Conservation (phyloP, 306 rosid genomes). For the Morella rubra region DNA sequence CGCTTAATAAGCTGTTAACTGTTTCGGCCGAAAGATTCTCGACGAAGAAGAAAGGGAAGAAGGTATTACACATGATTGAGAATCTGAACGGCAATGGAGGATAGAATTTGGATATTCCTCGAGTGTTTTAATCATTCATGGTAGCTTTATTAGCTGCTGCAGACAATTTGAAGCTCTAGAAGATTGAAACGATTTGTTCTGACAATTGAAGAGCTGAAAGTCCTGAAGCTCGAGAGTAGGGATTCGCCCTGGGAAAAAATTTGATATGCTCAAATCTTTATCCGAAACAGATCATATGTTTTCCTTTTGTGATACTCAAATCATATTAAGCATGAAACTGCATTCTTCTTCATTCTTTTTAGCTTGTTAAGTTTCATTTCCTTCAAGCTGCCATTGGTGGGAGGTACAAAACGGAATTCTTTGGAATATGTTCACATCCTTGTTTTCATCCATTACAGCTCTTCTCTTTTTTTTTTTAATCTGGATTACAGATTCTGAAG, state of each 20-base stretch:
- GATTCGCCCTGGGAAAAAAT: neutral
- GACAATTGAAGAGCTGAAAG: conserved; percentile 1
- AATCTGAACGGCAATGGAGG: conserved; percentile 27
- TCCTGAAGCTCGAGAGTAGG: neutral
- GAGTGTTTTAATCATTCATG: conserved; percentile 17
- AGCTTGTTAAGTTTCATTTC: neutral
- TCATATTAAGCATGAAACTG: neutral
- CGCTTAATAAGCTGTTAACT: conserved; percentile 63
- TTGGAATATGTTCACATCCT: no score
- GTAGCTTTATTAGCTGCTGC: conserved; percentile 6
- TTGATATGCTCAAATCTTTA: neutral
- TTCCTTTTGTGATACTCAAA: neutral
- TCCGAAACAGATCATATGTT: neutral
- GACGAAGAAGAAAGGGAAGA: conserved; percentile 29
- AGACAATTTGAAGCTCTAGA: conserved; percentile 19
- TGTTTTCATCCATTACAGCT: no score
- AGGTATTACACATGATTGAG: conserved; percentile 17
- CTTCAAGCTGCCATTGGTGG: neutral
- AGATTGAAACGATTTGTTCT: conserved; percentile 13
- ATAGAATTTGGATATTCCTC: conserved; percentile 15
- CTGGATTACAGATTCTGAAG: neutral
- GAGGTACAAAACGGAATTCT: no score
- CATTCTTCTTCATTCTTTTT: neutral
- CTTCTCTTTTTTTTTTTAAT: neutral
- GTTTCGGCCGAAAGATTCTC: conserved; percentile 54